Evolutionary conservation across 345 rosid genomes (phyloP).

Genomic region (Bretschneidera sinensis): DNA sequence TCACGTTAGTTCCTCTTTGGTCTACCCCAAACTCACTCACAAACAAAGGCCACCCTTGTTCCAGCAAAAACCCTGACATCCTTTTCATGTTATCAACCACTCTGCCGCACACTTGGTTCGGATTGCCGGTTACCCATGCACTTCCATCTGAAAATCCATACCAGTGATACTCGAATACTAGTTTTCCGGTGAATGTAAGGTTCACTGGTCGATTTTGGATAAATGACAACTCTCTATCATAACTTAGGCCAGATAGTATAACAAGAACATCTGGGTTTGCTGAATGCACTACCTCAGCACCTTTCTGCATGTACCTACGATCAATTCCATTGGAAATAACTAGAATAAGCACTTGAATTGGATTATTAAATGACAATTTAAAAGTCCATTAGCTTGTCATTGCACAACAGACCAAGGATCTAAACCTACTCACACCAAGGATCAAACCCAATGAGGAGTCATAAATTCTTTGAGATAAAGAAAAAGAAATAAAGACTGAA

Average conservation of each 20-base stretch:
- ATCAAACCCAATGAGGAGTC: too few relatives aligned
- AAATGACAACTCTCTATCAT: constrained; percentile 69
- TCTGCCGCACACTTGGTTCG: constrained; percentile 72
- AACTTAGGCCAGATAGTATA: constrained; percentile 78
- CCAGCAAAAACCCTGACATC: constrained; percentile 54
- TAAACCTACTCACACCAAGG: too few relatives aligned
- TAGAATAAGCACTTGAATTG: too few relatives aligned
- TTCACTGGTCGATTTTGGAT: constrained; percentile 36
- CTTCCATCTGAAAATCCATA: constrained; percentile 65
- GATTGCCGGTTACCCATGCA: constrained; percentile 64
- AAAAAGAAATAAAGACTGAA: too few relatives aligned
- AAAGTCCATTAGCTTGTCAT: too few relatives aligned
- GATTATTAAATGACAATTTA: too few relatives aligned
- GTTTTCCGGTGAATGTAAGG: constrained; percentile 53
- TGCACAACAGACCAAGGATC: too few relatives aligned
- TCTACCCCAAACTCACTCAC: constrained; percentile 79
- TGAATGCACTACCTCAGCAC: constrained; percentile 88
- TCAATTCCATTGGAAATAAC: too few relatives aligned
- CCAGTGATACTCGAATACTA: constrained; percentile 88
- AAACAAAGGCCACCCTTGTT: constrained; percentile 67
- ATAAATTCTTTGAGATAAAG: too few relatives aligned
- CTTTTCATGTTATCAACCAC: constrained; percentile 49
- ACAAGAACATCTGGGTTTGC: constrained; percentile 87
- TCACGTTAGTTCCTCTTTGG: constrained; percentile 52
- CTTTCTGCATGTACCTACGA: constrained; percentile 68